Evolutionary conservation across 2,329 filamentous ascomycete genomes (phyloP).

Genomic region (Botrytis hyacinthi): DNA sequence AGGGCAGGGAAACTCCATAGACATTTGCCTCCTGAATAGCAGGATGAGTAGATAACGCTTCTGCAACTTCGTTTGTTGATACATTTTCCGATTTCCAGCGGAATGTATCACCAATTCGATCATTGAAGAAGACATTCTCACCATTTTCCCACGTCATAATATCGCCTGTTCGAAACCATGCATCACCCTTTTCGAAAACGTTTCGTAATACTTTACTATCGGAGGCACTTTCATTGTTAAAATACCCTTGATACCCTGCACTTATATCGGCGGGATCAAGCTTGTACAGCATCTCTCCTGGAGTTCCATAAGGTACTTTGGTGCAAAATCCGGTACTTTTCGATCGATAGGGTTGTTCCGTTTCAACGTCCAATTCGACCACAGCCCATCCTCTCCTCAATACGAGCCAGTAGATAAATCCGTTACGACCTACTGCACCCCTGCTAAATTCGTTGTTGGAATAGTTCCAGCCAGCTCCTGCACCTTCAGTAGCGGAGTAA

Average conservation of each 20-base stretch:
- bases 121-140: slow-evolving; percentile 74
- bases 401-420: slow-evolving; percentile 57
- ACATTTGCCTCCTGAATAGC: slow-evolving; percentile 77
- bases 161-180: slow-evolving; percentile 83
- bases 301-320: slow-evolving; percentile 55
- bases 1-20: slow-evolving; percentile 75
- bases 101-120: slow-evolving; percentile 76
- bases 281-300: slow-evolving; percentile 74
- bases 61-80: slow-evolving; percentile 77
- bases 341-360: slow-evolving; percentile 66
- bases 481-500: slow-evolving; percentile 75
- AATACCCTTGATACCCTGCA: slow-evolving; percentile 75
- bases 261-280: slow-evolving; percentile 64
- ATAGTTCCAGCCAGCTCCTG: slow-evolving; percentile 68
- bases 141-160: slow-evolving; percentile 68
- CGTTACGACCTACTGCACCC: slow-evolving; percentile 77
- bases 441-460: slow-evolving; percentile 68
- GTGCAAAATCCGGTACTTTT: slow-evolving; percentile 67
- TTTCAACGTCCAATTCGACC: slow-evolving; percentile 69
- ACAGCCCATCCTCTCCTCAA: slow-evolving; percentile 53
- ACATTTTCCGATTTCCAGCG: slow-evolving; percentile 84
- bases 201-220: slow-evolving; percentile 70
- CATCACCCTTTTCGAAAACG: slow-evolving; percentile 73
- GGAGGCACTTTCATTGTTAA: slow-evolving; percentile 68
- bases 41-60: slow-evolving; percentile 66